These are phyloP conservation scores for Thinopyrum elongatum DNA, from an alignment of 176 grass and related monocot species.

Conservation along the genomic window DNA sequence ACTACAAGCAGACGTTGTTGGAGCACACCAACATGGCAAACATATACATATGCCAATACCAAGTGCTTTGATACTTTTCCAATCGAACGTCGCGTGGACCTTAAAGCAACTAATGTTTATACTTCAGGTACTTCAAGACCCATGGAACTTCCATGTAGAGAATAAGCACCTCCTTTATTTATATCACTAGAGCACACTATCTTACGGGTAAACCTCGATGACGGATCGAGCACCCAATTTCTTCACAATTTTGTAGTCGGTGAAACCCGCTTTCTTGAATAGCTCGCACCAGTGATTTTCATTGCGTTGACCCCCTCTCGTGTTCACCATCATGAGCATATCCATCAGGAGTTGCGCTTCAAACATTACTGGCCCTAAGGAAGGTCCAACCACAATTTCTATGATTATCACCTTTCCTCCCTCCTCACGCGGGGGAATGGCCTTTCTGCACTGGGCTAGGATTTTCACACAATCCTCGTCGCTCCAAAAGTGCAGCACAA, in stretches of 20 bases:
- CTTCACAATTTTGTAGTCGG: background rate
- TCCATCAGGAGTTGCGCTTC: background rate
- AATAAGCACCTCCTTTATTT: background rate
- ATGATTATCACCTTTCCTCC: constrained; percentile 3
- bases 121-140: background rate
- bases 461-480: background rate
- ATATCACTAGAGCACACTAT: background rate
- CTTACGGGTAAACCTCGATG: background rate
- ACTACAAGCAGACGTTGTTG: background rate
- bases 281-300: background rate
- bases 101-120: background rate
- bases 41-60: background rate
- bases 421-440: background rate
- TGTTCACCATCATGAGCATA: constrained; percentile 6
- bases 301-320: background rate
- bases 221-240: background rate
- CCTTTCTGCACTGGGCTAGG: background rate
- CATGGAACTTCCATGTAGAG: background rate
- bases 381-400: background rate
- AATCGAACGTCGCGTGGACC: background rate
- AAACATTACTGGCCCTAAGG: background rate
- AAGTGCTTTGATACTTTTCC: background rate
- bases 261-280: background rate
- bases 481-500: background rate
- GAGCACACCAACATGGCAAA: background rate